phyloP scores from a whole-genome alignment of 73 alveolate species.

The Paramecium sexaurelia region DNA sequence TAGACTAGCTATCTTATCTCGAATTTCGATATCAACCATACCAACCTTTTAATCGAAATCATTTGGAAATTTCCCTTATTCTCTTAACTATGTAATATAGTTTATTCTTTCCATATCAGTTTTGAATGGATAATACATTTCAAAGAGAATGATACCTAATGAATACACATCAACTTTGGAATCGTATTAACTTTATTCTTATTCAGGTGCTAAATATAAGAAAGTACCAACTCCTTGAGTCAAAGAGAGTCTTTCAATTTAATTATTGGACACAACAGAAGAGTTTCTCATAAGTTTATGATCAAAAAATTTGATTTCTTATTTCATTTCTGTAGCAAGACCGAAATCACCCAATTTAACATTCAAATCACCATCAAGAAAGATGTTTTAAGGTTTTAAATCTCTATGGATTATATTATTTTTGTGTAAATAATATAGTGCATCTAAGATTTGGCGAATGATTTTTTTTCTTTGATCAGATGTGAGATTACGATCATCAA shows the following conservation, averaged over 20 bases:
- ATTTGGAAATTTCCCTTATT: constrained; percentile 55
- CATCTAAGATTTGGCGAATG: constrained; percentile 90
- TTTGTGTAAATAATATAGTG: constrained; percentile 84
- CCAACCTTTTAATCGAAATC: constrained; percentile 66
- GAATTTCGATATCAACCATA: constrained; percentile 69
- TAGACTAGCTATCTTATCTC: constrained; percentile 72
- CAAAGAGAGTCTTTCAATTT: neutral
- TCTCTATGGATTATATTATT: constrained; percentile 92
- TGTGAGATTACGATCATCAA: constrained; percentile 48
- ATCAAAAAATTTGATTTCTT: constrained; percentile 29
- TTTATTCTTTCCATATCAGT: constrained; percentile 71
- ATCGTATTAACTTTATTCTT: constrained; percentile 69
- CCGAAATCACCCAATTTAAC: constrained; percentile 98
- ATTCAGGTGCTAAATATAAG: constrained; percentile 78
- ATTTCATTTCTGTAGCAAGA: constrained; percentile 79
- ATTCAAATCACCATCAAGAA: constrained; percentile 81
- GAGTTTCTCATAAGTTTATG: constrained; percentile 6
- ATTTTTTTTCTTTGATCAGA: constrained; percentile 53
- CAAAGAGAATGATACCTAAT: constrained; percentile 74
- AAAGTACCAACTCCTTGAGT: constrained; percentile 75
- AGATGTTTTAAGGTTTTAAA: constrained; percentile 95
- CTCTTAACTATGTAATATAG: constrained; percentile 54
- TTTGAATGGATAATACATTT: constrained; percentile 72
- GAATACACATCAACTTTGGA: constrained; percentile 75
- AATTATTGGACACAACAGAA: neutral